phyloP scores from a whole-genome alignment of 192 early-diverging fungal genomes.

The Mycoemilia scoparia region DNA sequence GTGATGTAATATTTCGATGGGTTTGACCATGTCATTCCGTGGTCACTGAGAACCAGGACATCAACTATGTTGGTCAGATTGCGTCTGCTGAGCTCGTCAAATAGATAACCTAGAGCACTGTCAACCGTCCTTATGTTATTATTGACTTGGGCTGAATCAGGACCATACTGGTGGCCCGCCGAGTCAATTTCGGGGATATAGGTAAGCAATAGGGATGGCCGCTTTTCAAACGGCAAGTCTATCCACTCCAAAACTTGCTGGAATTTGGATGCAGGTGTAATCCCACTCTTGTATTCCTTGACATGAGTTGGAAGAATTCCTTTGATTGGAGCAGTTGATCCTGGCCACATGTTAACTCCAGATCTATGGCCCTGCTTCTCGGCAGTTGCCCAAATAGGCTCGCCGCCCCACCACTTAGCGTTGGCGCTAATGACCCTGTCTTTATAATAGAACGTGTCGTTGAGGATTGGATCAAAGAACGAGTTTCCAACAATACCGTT shows the following conservation, averaged over 20 bases:
- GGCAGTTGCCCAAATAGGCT: slow-evolving; percentile 85
- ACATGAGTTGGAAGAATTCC: slow-evolving; percentile 43
- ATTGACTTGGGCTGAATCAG: slow-evolving; percentile 44
- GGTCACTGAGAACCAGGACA: slow-evolving; percentile 58
- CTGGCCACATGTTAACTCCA: slow-evolving; percentile 80
- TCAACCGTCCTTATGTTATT: slow-evolving; percentile 33
- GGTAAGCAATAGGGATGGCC: slow-evolving; percentile 56
- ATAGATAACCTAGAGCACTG: slow-evolving; percentile 36
- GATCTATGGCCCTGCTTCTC: slow-evolving; percentile 46
- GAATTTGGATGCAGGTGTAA: slow-evolving; percentile 33
- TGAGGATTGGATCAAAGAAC: slow-evolving; percentile 56
- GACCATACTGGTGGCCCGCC: slow-evolving; percentile 56
- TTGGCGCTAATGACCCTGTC: slow-evolving; percentile 39
- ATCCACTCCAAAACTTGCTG: slow-evolving; percentile 54
- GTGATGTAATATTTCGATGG: slow-evolving; percentile 41
- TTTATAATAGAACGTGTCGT: slow-evolving; percentile 62
- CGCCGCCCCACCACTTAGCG: slow-evolving; percentile 73
- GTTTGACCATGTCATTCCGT: slow-evolving; percentile 52
- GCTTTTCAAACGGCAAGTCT: slow-evolving; percentile 41
- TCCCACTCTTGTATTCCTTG: slow-evolving; percentile 27
- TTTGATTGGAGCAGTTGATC: slow-evolving; percentile 40
- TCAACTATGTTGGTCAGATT: slow-evolving; percentile 46
- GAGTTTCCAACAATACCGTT: slow-evolving; percentile 81
- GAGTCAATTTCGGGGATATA: slow-evolving; percentile 71
- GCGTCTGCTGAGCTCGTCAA: slow-evolving; percentile 33